phyloP scores from a whole-genome alignment of 441 rosid genomes.

The Gossypium lobatum region DNA sequence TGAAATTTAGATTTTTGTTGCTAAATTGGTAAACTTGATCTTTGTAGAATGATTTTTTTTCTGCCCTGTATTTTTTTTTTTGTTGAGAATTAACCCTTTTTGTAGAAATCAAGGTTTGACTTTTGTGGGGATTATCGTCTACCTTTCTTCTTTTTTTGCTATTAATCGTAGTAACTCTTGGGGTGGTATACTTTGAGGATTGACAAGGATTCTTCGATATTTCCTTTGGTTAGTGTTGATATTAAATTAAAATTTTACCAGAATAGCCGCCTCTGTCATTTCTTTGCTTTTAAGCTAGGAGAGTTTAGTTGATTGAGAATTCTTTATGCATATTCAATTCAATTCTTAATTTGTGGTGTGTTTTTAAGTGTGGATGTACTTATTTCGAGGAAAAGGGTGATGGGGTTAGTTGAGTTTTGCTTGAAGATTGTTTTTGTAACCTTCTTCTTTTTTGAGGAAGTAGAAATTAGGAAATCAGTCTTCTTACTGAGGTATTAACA shows the following conservation, averaged over 20 bases:
- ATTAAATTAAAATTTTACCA: not conserved
- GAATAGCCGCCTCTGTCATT: not conserved
- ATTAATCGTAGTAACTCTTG: not conserved
- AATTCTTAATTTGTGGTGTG: not conserved
- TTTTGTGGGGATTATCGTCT: not conserved
- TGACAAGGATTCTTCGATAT: not conserved
- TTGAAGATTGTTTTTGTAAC: not conserved
- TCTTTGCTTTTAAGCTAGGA: slow-evolving; percentile 1
- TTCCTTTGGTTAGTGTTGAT: not conserved
- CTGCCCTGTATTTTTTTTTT: not conserved
- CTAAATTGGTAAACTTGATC: not conserved
- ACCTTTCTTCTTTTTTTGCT: not conserved
- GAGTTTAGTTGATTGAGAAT: not conserved
- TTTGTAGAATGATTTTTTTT: not conserved
- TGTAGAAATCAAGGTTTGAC: not conserved
- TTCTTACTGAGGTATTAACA: not conserved
- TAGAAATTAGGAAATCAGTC: not conserved
- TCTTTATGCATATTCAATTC: not conserved
- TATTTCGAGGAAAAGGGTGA: not conserved
- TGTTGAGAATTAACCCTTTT: not conserved
- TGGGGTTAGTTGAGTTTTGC: not conserved
- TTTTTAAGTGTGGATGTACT: not conserved
- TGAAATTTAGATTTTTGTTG: not conserved
- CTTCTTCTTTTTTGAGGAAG: not conserved
- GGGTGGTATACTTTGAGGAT: not conserved